These are phyloP conservation scores for Diaporthe vaccinii DNA, from an alignment of 2,329 filamentous ascomycete genomes.

Conservation along the genomic window DNA sequence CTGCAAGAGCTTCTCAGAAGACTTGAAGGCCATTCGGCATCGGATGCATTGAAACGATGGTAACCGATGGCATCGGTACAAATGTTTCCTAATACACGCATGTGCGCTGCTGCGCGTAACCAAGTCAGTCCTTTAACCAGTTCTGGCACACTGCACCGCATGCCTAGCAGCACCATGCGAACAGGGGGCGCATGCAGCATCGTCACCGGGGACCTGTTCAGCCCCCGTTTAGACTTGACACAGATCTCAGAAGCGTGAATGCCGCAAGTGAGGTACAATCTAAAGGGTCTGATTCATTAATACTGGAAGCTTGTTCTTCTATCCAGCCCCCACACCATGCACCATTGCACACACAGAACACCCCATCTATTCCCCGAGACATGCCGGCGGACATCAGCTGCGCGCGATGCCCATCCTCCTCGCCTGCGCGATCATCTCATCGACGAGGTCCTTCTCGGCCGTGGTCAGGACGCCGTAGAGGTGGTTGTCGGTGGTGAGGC, in stretches of 20 bases:
- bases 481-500: constrained; percentile 48
- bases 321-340: not conserved
- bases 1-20: not conserved
- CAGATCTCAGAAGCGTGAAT: too few species aligned
- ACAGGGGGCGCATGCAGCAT: too few species aligned
- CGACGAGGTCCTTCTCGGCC: constrained; percentile 46
- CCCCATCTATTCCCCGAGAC: not conserved
- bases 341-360: not conserved
- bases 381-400: not conserved
- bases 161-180: not conserved
- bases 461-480: constrained; percentile 45
- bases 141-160: not conserved
- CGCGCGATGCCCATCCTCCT: constrained; percentile 37
- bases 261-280: too few species aligned
- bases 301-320: not conserved
- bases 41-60: constrained; percentile 4
- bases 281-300: not conserved
- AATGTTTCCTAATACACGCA: not conserved
- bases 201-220: not conserved
- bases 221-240: too few species aligned
- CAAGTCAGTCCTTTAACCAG: not conserved
- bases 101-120: constrained; percentile 2
- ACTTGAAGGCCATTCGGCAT: not conserved
- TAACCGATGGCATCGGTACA: not conserved
- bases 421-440: constrained; percentile 49